These are phyloP conservation scores for Vigna trinervia DNA, from an alignment of 306 rosid species.

Conservation along the genomic window DNA sequence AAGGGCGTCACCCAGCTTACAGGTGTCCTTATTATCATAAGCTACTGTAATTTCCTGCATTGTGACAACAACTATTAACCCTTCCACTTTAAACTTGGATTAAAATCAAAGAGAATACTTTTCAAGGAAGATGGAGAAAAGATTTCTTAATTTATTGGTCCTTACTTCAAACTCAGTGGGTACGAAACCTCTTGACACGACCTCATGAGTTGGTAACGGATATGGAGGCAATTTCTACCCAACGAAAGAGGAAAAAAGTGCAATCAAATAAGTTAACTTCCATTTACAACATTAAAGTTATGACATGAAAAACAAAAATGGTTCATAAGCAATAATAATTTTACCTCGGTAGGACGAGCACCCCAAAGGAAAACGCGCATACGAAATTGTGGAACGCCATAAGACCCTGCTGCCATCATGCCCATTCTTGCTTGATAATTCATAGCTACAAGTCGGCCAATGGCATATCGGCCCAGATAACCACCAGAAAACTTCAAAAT, in stretches of 20 bases:
- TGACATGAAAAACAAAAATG: not conserved
- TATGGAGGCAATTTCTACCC: conserved; percentile 57
- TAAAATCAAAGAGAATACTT: not conserved
- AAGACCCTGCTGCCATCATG: conserved; percentile 87
- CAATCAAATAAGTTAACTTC: not conserved
- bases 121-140: not conserved
- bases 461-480: conserved; percentile 76
- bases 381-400: conserved; percentile 84
- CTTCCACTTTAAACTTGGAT: not conserved
- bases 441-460: conserved; percentile 79
- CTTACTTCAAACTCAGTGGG: conserved; percentile 58
- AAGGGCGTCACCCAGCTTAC: conserved; percentile 44
- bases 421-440: conserved; percentile 83
- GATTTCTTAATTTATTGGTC: not conserved
- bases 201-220: conserved; percentile 62
- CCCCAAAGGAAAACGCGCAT: conserved; percentile 92
- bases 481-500: conserved; percentile 74
- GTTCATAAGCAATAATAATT: not conserved
- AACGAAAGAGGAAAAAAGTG: not conserved
- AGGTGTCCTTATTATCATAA: conserved; percentile 30
- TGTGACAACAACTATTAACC: not conserved
- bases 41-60: conserved; percentile 55
- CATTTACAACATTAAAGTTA: not conserved
- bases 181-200: conserved; percentile 40
- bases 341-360: conserved; percentile 65